These are phyloP conservation scores for Desmodesmus armatus DNA, from an alignment of 139 green algal genomes.

Conservation along the genomic window DNA sequence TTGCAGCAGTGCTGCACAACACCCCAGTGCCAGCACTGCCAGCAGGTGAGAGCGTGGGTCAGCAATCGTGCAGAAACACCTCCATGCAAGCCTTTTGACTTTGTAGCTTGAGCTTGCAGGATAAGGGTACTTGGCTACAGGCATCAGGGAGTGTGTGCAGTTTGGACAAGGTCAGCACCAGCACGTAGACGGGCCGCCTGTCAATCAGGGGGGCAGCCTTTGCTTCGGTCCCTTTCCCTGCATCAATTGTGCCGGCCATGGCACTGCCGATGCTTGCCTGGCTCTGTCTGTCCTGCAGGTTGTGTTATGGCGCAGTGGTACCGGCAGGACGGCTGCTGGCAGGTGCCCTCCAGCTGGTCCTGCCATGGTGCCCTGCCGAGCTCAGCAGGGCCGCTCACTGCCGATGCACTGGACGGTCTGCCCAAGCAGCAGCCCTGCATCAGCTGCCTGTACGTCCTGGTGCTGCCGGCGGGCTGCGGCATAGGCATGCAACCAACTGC, in stretches of 20 bases:
- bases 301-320: constrained; percentile 28
- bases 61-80: background rate
- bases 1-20: no score
- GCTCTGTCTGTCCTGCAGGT: background rate
- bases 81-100: background rate
- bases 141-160: no score
- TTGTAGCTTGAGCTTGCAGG: background rate
- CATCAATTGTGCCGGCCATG: background rate
- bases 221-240: background rate
- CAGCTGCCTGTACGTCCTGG: background rate
- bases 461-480: constrained; percentile 25
- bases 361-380: constrained; percentile 22
- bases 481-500: constrained; percentile 2
- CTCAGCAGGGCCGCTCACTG: no score
- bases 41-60: background rate
- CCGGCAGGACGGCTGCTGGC: constrained; percentile 31
- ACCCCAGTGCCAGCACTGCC: background rate
- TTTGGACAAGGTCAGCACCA: no score
- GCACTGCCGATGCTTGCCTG: background rate
- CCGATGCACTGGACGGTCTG: no score
- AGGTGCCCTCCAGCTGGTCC: constrained; percentile 38
- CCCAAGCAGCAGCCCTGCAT: constrained; percentile 5
- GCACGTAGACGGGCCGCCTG: background rate
- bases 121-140: background rate
- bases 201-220: background rate